phyloP scores from a whole-genome alignment of 306 rosid genomes.

The Malus fusca region DNA sequence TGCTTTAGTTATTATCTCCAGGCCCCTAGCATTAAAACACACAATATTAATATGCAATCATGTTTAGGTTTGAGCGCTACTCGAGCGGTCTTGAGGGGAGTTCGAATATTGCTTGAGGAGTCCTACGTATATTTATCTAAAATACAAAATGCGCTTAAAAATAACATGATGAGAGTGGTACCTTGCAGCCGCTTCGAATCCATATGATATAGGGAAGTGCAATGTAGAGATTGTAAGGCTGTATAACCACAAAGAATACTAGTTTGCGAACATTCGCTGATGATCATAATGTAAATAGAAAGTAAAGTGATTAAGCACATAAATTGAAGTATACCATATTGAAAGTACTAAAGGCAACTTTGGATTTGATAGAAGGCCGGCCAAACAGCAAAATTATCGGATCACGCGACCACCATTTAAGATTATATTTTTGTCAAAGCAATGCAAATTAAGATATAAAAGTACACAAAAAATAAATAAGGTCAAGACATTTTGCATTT shows the following conservation, averaged over 20 bases:
- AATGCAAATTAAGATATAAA: not conserved
- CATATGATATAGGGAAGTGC: constrained; percentile 55
- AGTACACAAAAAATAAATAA: too few species aligned
- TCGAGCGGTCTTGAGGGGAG: too few species aligned
- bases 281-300: not conserved
- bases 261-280: not conserved
- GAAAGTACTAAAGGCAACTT: constrained; percentile 55
- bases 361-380: constrained; percentile 54
- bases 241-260: not conserved
- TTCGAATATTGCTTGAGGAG: too few species aligned
- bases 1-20: too few species aligned
- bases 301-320: not conserved
- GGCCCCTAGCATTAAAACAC: too few species aligned
- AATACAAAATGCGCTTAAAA: too few species aligned
- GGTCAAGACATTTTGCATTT: too few species aligned
- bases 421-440: constrained; percentile 18
- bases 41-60: too few species aligned
- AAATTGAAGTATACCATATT: constrained; percentile 42
- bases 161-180: not conserved
- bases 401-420: constrained; percentile 72
- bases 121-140: too few species aligned
- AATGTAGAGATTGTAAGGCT: constrained; percentile 56
- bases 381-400: constrained; percentile 36
- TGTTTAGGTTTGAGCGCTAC: too few species aligned
- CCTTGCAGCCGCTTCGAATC: constrained; percentile 63